Conservation (phyloP, 129 eudicot species). For the Pulicaria dysenterica region DNA sequence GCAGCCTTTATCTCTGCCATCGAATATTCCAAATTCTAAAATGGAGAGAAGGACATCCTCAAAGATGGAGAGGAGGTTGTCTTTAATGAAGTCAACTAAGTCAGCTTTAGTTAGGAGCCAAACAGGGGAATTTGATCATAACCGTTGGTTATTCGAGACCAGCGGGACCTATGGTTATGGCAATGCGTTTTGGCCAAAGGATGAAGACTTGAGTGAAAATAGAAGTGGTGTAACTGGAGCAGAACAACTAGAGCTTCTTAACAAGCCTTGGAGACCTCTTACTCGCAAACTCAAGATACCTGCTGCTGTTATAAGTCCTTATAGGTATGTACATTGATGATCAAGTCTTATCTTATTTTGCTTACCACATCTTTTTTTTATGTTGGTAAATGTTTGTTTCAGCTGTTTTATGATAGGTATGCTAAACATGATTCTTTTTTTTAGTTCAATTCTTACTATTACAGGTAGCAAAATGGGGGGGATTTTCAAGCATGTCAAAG, state of each 20-base stretch:
- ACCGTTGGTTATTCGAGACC: constrained; percentile 71
- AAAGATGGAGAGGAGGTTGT: constrained; percentile 54
- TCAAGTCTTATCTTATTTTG: background rate
- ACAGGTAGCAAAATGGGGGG: background rate
- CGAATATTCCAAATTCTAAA: constrained; percentile 33
- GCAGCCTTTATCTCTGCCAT: constrained; percentile 44
- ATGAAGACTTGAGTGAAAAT: constrained; percentile 42
- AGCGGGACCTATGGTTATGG: constrained; percentile 81
- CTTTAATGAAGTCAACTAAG: constrained; percentile 55
- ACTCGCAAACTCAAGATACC: constrained; percentile 72
- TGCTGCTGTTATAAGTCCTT: constrained; percentile 76
- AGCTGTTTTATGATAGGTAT: background rate
- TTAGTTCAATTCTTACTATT: background rate
- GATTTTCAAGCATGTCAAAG: background rate
- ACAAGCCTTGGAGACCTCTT: constrained; percentile 84
- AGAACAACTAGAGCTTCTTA: constrained; percentile 56
- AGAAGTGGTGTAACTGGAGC: constrained; percentile 34
- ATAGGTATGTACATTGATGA: constrained; percentile 44
- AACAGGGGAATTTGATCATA: constrained; percentile 70
- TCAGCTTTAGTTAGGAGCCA: constrained; percentile 58
- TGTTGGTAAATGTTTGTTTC: background rate
- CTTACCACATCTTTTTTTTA: background rate
- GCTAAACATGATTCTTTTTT: background rate
- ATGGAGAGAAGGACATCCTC: constrained; percentile 48
- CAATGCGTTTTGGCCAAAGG: constrained; percentile 80